A percentile compares a stretch with the other conserved stretches of the same genome.
These are phyloP conservation scores for Porodaedalea pini DNA, from an alignment of 1,284 basidiomycete species.

Conservation along the genomic window DNA sequence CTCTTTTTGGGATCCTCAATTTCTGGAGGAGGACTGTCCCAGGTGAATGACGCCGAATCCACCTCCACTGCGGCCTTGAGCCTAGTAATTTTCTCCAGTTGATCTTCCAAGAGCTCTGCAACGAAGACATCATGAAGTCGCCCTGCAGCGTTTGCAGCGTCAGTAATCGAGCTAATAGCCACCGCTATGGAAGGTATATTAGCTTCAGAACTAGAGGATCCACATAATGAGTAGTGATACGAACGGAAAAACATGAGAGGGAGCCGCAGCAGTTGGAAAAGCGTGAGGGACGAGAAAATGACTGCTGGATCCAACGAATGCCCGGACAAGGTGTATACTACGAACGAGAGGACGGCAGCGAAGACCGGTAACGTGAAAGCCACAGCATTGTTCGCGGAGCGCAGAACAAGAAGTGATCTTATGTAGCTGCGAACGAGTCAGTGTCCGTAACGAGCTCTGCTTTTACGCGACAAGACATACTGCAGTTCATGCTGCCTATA, in stretches of 20 bases:
- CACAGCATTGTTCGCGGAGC: conserved; percentile 66
- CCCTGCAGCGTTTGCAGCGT: conserved; percentile 71
- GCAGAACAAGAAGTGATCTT: conserved; percentile 69
- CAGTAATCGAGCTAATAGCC: conserved; percentile 72
- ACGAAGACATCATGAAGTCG: conserved; percentile 72
- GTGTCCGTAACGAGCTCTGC: not conserved
- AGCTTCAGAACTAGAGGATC: conserved; percentile 31
- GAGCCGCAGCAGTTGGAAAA: conserved; percentile 75
- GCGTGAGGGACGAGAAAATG: conserved; percentile 79
- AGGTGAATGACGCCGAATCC: conserved; percentile 70
- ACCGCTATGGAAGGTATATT: conserved; percentile 47
- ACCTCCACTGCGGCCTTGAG: conserved; percentile 63
- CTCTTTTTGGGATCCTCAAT: conserved; percentile 35
- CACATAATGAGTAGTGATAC: conserved; percentile 26
- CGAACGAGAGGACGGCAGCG: conserved; percentile 82
- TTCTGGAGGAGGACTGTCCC: conserved; percentile 74
- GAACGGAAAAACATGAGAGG: conserved; percentile 75
- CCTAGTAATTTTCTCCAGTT: conserved; percentile 44
- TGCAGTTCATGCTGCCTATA: conserved; percentile 74
- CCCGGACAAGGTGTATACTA: conserved; percentile 73
- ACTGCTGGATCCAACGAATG: conserved; percentile 65
- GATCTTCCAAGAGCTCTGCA: conserved; percentile 69
- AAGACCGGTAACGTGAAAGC: conserved; percentile 74
- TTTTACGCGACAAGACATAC: conserved; percentile 33
- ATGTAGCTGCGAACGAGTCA: conserved; percentile 48